Evolutionary conservation across 2,329 filamentous ascomycete species (phyloP).

Genomic region (Colletotrichum tamarilloi): DNA sequence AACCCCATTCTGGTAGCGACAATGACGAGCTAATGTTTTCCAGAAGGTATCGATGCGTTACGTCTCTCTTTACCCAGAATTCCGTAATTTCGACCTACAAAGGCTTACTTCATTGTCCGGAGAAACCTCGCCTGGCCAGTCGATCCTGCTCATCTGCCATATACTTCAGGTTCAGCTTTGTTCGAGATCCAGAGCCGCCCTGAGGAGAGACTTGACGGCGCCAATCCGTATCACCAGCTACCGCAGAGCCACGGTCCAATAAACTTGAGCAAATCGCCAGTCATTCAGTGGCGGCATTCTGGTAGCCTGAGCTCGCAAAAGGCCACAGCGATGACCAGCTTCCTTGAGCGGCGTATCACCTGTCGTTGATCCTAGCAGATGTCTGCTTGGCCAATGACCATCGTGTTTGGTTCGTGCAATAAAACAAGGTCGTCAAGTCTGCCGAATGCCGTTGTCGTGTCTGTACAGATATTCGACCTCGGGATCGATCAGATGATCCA

Average conservation of each 20-base stretch:
- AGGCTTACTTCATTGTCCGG: neutral
- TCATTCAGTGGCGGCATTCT: neutral
- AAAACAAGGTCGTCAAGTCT: neutral
- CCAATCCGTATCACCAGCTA: too few relatives aligned
- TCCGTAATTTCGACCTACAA: too few relatives aligned
- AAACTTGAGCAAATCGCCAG: neutral
- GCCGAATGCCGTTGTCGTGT: neutral
- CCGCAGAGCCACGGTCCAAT: too few relatives aligned
- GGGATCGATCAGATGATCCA: constrained; percentile 2
- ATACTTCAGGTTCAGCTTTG: neutral
- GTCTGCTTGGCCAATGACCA: neutral
- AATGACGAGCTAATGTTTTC: neutral
- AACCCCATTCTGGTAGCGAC: neutral
- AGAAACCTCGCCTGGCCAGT: neutral
- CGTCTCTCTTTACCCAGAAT: neutral
- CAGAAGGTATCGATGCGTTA: neutral
- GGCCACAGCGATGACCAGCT: neutral
- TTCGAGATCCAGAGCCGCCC: neutral
- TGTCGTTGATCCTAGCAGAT: neutral
- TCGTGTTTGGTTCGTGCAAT: neutral
- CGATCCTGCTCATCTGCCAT: too few relatives aligned
- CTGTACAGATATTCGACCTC: constrained; percentile 9
- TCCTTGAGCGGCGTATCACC: neutral
- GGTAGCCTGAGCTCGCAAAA: neutral
- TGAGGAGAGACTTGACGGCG: neutral